Evolutionary conservation across 2,329 filamentous ascomycete genomes (phyloP), one percentile per base, ranked within the genome.

Genomic region (Ceratocystis lukuohia): DNA sequence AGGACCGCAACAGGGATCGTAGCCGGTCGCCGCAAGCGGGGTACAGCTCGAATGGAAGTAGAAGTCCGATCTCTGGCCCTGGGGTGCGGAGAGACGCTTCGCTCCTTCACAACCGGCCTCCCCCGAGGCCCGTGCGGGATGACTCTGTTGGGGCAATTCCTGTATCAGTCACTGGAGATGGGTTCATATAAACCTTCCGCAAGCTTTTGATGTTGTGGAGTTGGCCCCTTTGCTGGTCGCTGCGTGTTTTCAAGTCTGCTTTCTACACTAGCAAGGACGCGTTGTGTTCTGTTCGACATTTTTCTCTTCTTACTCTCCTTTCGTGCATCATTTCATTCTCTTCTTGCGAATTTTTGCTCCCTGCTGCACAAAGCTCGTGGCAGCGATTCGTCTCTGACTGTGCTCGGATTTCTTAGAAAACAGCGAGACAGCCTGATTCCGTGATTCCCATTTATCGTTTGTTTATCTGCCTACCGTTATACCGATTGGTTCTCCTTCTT

Each of bases 381-480:
- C n/a, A 37, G 30, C 41, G 44, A 63, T 50, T 50, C 41, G 41
- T 61, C 41, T 53, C 25, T 66, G 53, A 37, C 56, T 59, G 50
- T 37, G 22, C 50, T 30, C 50, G 48, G 25, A 20, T n/a, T 25
- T 37, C 22, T 59, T 59, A 15, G 37, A 22, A 48, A 50, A 63
- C 20, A 30, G 37, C 28, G 44, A 50, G 25, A 45, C 25, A 63
- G 61, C 33, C 46, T 28, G 28, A 44, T 66, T 64, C 53, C 28
- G 33, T 67, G 61, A 67, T 64, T 64, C 61, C 65, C 65, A 41
- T 45, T 57, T 66, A 53, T 41, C 53, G 48, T 37, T 17, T n/a
- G 53, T 65, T 56, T 37, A 37, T 41, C 53, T 64, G 61, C 30
- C 37, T 44, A 12, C 53, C 30, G 28, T 65, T 61, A 56, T 48